phyloP scores from a whole-genome alignment of 2,329 filamentous ascomycete genomes.

The Paraphoma chrysanthemicola region DNA sequence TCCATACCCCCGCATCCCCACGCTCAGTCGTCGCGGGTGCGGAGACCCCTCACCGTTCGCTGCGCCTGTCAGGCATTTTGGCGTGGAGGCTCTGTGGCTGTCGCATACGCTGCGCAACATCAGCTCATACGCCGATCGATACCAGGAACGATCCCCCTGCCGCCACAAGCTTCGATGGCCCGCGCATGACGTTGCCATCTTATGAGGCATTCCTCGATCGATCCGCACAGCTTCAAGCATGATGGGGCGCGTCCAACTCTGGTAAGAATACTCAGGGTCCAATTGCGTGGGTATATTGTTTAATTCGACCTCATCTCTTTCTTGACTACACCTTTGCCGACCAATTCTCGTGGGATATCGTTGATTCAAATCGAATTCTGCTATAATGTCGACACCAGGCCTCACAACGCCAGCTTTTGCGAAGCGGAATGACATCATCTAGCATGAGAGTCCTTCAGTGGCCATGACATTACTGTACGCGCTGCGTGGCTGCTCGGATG shows the following conservation, averaged over 20 bases:
- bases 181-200: not conserved
- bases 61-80: not conserved
- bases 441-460: not conserved
- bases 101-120: not conserved
- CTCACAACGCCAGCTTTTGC: not conserved
- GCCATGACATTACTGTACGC: not conserved
- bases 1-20: not conserved
- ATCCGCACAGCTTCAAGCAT: constrained; percentile 8
- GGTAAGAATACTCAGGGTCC: not conserved
- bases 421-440: not conserved
- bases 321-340: not conserved
- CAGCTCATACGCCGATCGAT: not conserved
- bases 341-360: too few relatives aligned
- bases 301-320: not conserved
- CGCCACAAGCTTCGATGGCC: not conserved
- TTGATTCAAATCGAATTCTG: not conserved
- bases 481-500: not conserved
- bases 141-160: not conserved
- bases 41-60: not conserved
- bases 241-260: not conserved
- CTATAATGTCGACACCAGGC: not conserved
- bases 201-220: constrained; percentile 2
- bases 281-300: not conserved
- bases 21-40: not conserved
- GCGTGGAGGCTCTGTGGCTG: not conserved